Conservation (phyloP, 176 grass and related monocot species). For the Rhynchospora breviuscula region DNA sequence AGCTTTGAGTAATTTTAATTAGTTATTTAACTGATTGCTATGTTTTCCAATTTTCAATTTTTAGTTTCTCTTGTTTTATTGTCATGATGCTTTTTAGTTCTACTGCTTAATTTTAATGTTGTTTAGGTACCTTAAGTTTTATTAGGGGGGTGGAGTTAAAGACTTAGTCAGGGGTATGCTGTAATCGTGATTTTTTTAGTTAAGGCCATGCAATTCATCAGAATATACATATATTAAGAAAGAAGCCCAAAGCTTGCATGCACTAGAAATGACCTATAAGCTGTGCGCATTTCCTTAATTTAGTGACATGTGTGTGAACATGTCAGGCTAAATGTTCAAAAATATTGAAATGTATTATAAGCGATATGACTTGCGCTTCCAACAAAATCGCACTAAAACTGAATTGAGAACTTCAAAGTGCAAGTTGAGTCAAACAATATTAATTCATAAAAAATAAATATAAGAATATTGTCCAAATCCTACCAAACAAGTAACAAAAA, state of each 20-base stretch:
- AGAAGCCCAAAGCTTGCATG: not conserved
- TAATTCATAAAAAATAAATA: not conserved
- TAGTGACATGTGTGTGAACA: not conserved
- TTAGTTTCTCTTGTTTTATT: too few species aligned
- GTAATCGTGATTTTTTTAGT: too few species aligned
- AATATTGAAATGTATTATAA: conserved; percentile 3
- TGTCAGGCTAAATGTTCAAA: not conserved
- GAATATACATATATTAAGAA: not conserved
- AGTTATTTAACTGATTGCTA: too few species aligned
- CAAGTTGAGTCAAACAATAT: not conserved
- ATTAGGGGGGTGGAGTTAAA: too few species aligned
- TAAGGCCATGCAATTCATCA: too few species aligned
- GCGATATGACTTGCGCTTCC: not conserved
- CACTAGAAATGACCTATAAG: not conserved
- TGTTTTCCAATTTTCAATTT: too few species aligned
- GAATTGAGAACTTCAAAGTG: not conserved
- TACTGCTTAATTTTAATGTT: too few species aligned
- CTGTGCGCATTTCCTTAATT: not conserved
- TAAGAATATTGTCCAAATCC: not conserved
- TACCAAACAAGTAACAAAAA: not conserved
- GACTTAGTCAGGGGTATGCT: too few species aligned
- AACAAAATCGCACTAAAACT: not conserved
- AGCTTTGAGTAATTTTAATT: too few species aligned
- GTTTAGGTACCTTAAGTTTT: too few species aligned
- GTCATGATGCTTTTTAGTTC: too few species aligned